Evolutionary conservation across 257 asterid genomes (phyloP), one percentile per base, ranked within the genome.

Genomic region (Datura wrightii): DNA sequence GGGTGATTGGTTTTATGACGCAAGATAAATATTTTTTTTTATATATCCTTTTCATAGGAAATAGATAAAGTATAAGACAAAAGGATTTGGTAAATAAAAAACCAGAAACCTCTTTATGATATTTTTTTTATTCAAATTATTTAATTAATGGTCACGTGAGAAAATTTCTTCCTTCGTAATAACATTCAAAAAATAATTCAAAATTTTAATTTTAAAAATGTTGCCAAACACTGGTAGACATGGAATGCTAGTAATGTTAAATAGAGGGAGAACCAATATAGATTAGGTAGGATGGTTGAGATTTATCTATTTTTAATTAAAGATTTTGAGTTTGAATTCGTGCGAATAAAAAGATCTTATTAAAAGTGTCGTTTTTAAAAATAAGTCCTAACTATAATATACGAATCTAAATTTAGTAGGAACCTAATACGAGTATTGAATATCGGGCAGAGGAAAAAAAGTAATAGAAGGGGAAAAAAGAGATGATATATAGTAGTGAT

Each of bases 301-400:
- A 65, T 65, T 7, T 3, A 1, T 66, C 0, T 11, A 1, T 14
- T 18, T 14, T 66, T 36, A 66, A 36, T 3, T 0, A 66, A 0
- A 36, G 11, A 1, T 66, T 5, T 34, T 34, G 1, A 0, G 0
- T 34, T 11, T 34, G 10, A 34, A 10, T 5, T 2, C 4, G 9
- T 19, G 10, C 3, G 5, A 13, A 24, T 58, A 5, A 55, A 0
- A 55, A 55, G 14, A 55, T 15, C n/a, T 24, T 15, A 55, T 58
- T 7, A 11, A 58, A 5, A 58, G 9, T 5, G 0, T 1, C 0
- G 2, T 2, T 15, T 2, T 1, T 1, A 54, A 60, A 19, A 9
- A 4, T 60, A 4, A 13, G 3, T 10, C 7, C 31, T 24, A 24
- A 24, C 31, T 24, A 24, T 1, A 24, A 24, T 24, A 24, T 24